Evolutionary conservation across 176 grass and related monocot species (phyloP), one percentile per base, ranked within the genome.

Genomic region (Eleusine indica): DNA sequence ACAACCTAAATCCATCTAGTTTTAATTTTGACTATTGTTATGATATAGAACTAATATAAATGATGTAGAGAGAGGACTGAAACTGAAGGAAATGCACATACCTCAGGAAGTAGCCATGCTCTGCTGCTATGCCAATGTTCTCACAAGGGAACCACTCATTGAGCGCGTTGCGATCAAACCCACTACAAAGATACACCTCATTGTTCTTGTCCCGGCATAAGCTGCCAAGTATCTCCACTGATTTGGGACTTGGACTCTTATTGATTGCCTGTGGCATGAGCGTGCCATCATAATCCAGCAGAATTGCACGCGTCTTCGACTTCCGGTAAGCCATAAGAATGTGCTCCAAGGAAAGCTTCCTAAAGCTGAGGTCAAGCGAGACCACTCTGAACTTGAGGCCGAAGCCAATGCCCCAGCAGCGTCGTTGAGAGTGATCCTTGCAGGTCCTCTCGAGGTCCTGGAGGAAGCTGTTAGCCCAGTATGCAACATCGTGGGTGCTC

Each of bases 91-190:
- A 32, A 87, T 62, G 25, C 13, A n/a, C 73, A 72, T 91, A 98
- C 96, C 96, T 98, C 49, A 93, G 43, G 70, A 95, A 98, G 80
- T 98, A 98, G 12, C 95, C 95, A 29, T 98, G 92, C 79, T 98
- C 95, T 11, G 95, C 95, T 32, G 95, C 90, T 25, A 95, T 77
- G 39, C 87, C 93, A 30, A 98, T 71, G 57, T 93, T 98, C 71
- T 95, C 90, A 47, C 91, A 95, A 53, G 88, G 84, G 54, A 98
- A 95, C 95, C 95, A 98, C 21, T 87, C 91, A 32, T 88, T 74
- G 1, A 98, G 83, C 0, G 68, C 85, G 69, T 25, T 16, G 0
- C 87, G 72, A 13, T 84, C 84, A 74, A 80, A 93, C 38, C 91
- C 93, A 32, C 96, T 98, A 66, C 94, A 94, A 17, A 98, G 86